Base-by-base conservation (phyloP, 345 rosid species). In the Citrus glauca region DNA sequence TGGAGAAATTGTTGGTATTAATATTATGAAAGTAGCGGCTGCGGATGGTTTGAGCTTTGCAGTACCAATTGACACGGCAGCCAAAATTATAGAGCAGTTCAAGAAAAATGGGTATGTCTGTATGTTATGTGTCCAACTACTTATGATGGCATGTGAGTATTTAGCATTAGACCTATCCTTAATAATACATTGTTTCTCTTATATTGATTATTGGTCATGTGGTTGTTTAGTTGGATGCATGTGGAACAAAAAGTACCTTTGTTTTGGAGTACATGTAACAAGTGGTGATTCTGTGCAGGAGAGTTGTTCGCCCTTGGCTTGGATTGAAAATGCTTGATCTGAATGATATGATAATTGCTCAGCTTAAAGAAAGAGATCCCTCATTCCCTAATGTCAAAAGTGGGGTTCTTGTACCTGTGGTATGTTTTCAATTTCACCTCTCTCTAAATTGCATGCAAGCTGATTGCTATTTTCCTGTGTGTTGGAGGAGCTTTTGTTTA, bases 251-350 rank as follows among this genome's bases (percentile, higher is more conserved):
- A 13, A 45, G 5, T 45, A 13, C 50, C 17, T 11, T 45, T 68
- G 45, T 73, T 50, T 27, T 32, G 27, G 5, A 5, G 60, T 68
- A 74, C 17, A 40, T 71, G 66, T 72, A n/a, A 77, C 35, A 56
- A 28, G 22, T 42, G 25, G 28, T 53, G 0, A 50, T 76, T 55
- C 25, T 60, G 73, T 86, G 86, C 93, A 93, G 99, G 85, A 89
- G 99, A 86, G 99, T 95, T 40, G 72, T 95, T 40, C 91, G 98
- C 35, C 97, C 98, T 45, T 95, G 99, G 97, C 87, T 95, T 84
- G 99, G 98, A 82, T 80, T 92, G 83, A 93, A 89, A 87, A 91
- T 95, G 99, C 86, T 93, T 45, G 99, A 95, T 78, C 94, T 95
- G 69, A 93, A 95, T 69, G 87, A 89, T 50, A 85, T 92, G 94